Base-by-base conservation (phyloP, 225 moss, liverwort and hornwort species). In the Polytrichum commune region DNA sequence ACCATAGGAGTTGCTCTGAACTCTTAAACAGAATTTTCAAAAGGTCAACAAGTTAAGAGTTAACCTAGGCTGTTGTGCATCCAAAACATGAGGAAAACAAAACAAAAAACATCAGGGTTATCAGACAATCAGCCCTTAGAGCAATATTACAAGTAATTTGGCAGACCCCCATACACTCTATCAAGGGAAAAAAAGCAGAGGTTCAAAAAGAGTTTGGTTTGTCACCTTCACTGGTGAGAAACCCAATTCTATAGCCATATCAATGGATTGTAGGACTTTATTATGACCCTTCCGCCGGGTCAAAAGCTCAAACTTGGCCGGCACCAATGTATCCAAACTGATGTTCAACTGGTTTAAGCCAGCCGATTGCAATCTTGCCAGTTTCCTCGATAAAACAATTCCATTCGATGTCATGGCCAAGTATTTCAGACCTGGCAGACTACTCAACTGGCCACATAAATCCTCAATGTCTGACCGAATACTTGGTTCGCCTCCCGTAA, bases 381-480 rank as follows among this genome's bases (percentile, higher is more conserved):
- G 81, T 65, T 95, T 98, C 23, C 98, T 86, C 25, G 91, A 80
- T 69, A 98, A 78, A 54, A 93, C 89, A 53, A 98, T 77, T n/a
- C 98, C 98, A 67, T 98, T 98, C 5, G 98, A 89, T 32, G 98
- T 98, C 88, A 98, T 98, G 55, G 89, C 98, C 73, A 98, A 83
- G 67, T 86, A 80, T 68, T 85, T 85, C 6, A 98, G 85, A 54
- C 98, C 98, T 53, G 91, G 88, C 23, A 95, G 67, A 61, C 73
- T 72, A 74, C 85, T 83, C 74, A 98, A 67, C 29, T 86, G 76
- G 57, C 70, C 75, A 76, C 98, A 98, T 19, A 98, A 71, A 19
- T 95, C 92, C 83, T 95, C 95, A 61, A 98, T 91, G 64, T 98
- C 92, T 6, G 87, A 81, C 75, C 93, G 78, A 22, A 98, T 79